Percentiles rank a stretch among this genome's conserved stretches.
These are phyloP conservation scores for Alectoria sarmentosa DNA, from an alignment of 495 filamentous ascomycete species.

Conservation along the genomic window DNA sequence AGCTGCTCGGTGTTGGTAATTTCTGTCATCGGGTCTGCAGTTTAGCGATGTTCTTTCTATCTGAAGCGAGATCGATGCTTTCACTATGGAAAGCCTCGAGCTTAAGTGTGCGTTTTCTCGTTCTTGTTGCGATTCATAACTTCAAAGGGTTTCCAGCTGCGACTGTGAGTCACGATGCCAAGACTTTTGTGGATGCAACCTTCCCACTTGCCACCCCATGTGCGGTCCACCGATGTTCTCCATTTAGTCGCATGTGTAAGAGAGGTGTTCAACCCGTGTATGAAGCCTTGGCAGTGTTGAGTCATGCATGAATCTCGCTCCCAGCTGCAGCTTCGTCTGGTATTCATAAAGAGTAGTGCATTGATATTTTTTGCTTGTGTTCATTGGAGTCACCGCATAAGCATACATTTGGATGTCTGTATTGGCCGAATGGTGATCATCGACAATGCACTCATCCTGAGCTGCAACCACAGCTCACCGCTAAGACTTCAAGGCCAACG, in stretches of 20 bases:
- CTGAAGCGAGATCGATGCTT: background rate
- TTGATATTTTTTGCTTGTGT: background rate
- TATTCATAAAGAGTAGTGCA: background rate
- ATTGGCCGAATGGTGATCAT: background rate
- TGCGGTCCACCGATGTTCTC: background rate
- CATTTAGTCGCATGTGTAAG: background rate
- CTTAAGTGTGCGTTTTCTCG: background rate
- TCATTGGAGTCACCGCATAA: background rate
- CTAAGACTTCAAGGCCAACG: background rate
- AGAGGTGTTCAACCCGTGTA: background rate
- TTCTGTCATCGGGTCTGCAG: constrained; percentile 1
- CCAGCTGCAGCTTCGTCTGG: background rate
- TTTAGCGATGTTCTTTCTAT: background rate
- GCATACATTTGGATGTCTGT: background rate
- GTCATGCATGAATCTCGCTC: background rate
- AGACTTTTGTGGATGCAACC: background rate
- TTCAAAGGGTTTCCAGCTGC: background rate
- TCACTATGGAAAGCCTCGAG: background rate
- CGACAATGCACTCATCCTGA: background rate
- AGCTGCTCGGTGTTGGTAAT: constrained; percentile 15
- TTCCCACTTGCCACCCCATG: background rate
- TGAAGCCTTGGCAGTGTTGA: background rate
- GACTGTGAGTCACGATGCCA: constrained; percentile 1
- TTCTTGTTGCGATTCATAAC: background rate
- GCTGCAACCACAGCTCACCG: background rate